phyloP scores from a whole-genome alignment of 2,329 filamentous ascomycete species.

The Parastagonospora avenae region DNA sequence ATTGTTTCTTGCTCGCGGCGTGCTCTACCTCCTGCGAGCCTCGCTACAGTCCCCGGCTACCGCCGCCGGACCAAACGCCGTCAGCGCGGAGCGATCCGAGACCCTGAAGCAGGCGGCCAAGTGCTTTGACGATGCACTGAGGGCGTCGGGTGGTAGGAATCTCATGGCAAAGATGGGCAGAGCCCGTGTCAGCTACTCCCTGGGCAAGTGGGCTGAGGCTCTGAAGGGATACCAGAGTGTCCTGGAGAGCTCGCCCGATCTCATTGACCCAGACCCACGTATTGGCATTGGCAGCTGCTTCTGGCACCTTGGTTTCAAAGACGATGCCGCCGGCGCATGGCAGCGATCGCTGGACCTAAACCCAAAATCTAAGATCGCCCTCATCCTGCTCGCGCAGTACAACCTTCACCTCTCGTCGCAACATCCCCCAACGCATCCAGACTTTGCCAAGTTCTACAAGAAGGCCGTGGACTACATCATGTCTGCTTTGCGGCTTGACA shows the following conservation, averaged over 20 bases:
- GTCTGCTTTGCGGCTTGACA: constrained; percentile 91
- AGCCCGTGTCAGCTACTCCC: constrained; percentile 82
- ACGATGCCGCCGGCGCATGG: constrained; percentile 90
- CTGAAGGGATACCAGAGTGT: constrained; percentile 86
- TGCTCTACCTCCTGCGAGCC: constrained; percentile 84
- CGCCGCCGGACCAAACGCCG: constrained; percentile 64
- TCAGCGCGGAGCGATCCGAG: constrained; percentile 74
- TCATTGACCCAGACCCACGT: constrained; percentile 91
- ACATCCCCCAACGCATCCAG: constrained; percentile 79
- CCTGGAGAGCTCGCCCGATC: constrained; percentile 80
- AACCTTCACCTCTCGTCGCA: constrained; percentile 86
- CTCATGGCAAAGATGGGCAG: constrained; percentile 92
- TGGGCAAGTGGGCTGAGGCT: constrained; percentile 84
- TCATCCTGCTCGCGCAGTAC: constrained; percentile 87
- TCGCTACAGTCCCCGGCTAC: constrained; percentile 81
- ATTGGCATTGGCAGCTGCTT: constrained; percentile 97
- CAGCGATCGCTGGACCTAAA: constrained; percentile 82
- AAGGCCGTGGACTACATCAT: constrained; percentile 94
- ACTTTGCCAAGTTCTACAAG: constrained; percentile 85
- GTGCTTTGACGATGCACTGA: constrained; percentile 91
- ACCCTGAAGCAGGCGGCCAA: constrained; percentile 84
- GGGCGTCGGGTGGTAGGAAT: constrained; percentile 83
- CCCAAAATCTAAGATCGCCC: constrained; percentile 84
- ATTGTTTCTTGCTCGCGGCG: constrained; percentile 87
- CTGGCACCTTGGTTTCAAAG: constrained; percentile 94